Base-by-base conservation (phyloP, 371 early-diverging fungal genomes). In the Mucor plumbeus region DNA sequence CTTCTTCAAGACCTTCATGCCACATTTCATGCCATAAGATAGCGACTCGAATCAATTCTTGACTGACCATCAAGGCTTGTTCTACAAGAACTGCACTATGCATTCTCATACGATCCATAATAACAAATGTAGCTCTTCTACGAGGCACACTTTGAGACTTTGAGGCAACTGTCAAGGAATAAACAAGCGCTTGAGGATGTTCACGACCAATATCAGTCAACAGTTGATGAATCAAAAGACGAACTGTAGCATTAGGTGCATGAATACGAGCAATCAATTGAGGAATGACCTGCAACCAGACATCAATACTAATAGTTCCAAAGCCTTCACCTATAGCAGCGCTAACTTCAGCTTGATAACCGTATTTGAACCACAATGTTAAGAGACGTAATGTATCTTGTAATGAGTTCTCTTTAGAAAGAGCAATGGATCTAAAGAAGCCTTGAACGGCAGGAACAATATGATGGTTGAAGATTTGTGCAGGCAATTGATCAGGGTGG, bases 221-320 rank as follows among this genome's bases (percentile, higher is more conserved):
- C 55, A 98, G 73, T 56, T 95, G 94, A 70, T 95, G 94, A 62
- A 98, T 93, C 53, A 98, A 81, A 11, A 88, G 80, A 53, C 97
- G 90, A 0, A 97, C 95, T 65, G 92, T 88, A 5, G 90, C 86
- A 61, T 85, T 91, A 10, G 91, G 89, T 0, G 94, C 90, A 70
- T 97, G 96, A 67, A 98, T 97, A 64, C 98, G 90, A 0, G 98
- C 99, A 84, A 99, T 97, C 34, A 99, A 79, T 82, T 97, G 98
- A 10, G 99, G 99, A 70, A 99, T 98, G 17, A 98, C 99, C 77
- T 98, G 96, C 34, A 98, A 82, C 99, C 99, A 98, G 0, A 97
- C 97, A 59, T 96, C 96, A 60, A 97, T 92, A 68, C 90, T 92
- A 34, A 98, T 95, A n/a, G 84, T 89, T 35, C 88, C 88, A 77